phyloP scores from a whole-genome alignment of 805 yeast species.

The Komagataella ulmi region DNA sequence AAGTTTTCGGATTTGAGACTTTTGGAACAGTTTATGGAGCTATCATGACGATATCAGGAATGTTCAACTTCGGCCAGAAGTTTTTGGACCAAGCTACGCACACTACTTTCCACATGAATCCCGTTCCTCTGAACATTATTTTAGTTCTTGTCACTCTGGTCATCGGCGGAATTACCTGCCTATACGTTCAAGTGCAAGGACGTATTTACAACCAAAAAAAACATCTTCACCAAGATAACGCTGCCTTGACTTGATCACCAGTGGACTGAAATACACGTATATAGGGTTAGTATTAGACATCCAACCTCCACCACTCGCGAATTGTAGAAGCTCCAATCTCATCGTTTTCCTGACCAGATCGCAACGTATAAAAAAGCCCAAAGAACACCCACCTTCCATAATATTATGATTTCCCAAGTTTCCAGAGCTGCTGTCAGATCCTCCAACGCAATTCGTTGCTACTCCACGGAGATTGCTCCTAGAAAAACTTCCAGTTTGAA shows the following conservation, averaged over 20 bases:
- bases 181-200: constrained; percentile 22
- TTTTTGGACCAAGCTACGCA: constrained; percentile 35
- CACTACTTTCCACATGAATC: constrained; percentile 38
- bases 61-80: constrained; percentile 33
- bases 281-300: background rate
- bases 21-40: constrained; percentile 71
- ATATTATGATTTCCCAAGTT: background rate
- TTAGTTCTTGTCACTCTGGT: constrained; percentile 25
- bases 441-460: background rate
- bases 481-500: constrained; percentile 15
- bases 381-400: background rate
- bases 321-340: background rate
- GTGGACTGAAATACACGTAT: background rate
- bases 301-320: background rate
- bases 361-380: background rate
- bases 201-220: constrained; percentile 4
- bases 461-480: constrained; percentile 3
- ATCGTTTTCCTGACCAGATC: background rate
- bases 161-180: constrained; percentile 28
- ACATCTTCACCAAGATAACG: background rate
- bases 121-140: constrained; percentile 31
- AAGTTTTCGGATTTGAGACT: constrained; percentile 84
- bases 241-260: constrained; percentile 1
- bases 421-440: background rate
- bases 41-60: constrained; percentile 38